Percentiles rank a stretch among this genome's conserved stretches.
Evolutionary conservation across 2,329 filamentous ascomycete genomes (phyloP).

Genomic region (Diaporthe australafricana): DNA sequence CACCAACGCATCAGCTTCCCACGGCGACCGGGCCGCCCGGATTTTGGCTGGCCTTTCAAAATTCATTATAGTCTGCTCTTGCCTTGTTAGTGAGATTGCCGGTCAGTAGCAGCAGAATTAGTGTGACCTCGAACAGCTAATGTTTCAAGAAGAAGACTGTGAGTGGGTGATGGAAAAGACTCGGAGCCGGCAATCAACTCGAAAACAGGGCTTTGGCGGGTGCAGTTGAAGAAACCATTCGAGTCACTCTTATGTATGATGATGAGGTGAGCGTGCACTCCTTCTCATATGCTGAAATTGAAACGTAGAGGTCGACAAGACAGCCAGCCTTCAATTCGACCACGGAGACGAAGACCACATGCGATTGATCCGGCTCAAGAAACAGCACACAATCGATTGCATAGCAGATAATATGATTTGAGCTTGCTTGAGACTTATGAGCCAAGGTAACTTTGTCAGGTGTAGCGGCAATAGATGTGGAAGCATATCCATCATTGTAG

Average conservation of each 20-base stretch:
- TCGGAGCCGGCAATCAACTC: neutral
- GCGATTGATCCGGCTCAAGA: neutral
- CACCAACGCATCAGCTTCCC: neutral
- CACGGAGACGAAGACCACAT: neutral
- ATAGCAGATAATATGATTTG: too few species aligned
- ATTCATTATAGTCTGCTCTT: neutral
- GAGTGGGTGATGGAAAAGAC: neutral
- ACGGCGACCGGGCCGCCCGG: too few species aligned
- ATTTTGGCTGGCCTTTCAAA: too few species aligned
- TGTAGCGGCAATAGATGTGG: too few species aligned
- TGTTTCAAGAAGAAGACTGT: neutral
- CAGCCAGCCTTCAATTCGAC: neutral
- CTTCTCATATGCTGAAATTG: neutral
- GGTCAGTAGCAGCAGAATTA: neutral
- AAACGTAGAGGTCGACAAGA: too few species aligned
- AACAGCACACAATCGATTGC: too few species aligned
- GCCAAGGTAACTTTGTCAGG: too few species aligned
- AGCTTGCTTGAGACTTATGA: too few species aligned
- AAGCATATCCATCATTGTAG: too few species aligned
- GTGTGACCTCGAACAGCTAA: neutral
- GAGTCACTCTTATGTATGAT: neutral
- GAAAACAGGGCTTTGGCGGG: too few species aligned
- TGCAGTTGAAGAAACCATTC: neutral
- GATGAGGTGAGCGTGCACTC: neutral
- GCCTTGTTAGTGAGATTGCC: neutral